Base-by-base conservation (phyloP, 768 basidiomycete species). In the Xerocomellus dryophilus region DNA sequence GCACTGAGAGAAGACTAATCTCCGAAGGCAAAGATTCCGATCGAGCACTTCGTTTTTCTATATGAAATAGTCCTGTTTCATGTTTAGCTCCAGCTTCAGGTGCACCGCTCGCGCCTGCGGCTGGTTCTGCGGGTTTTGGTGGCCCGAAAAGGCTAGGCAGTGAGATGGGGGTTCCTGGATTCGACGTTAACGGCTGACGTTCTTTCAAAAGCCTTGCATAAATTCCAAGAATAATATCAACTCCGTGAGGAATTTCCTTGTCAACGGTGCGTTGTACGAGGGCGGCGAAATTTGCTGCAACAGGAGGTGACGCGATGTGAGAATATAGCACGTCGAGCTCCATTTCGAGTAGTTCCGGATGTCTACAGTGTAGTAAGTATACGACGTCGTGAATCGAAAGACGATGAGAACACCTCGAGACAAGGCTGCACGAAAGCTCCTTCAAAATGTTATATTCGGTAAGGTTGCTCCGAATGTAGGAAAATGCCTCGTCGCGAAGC, bases 371-470 rank as follows among this genome's bases (percentile, higher is more conserved):
- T 6, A 3, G 42, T 41, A 17, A 36, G 20, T 15, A 43, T n/a
- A 17, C 36, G 20, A 38, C 12, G 17, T 23, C 5, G 11, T 3
- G 7, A 18, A 18, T 7, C 2, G 20, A 41, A 15, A 17, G 20
- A 10, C 4, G 17, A 31, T 6, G 3, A 11, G 10, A 27, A 0
- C 25, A 63, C 66, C 11, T 62, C 14, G 63, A 54, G n/a, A 58
- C 25, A 6, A 67, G 40, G 34, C 47, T 53, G 32, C 58, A 70
- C 1, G 59, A 53, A 11, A 63, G 43, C n/a, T 70, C 66, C 21
- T 45, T 50, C n/a, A 68, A n/a, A 21, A 66, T 60, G 25, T 66
- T 68, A 7, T 60, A 36, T n/a, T 59, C 68, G 0, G 58, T 47
- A 1, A 70, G 51, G 45, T 52, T 58, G 14, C 21, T 43, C 23